phyloP scores from a whole-genome alignment of 345 rosid genomes.

The Laguncularia racemosa region DNA sequence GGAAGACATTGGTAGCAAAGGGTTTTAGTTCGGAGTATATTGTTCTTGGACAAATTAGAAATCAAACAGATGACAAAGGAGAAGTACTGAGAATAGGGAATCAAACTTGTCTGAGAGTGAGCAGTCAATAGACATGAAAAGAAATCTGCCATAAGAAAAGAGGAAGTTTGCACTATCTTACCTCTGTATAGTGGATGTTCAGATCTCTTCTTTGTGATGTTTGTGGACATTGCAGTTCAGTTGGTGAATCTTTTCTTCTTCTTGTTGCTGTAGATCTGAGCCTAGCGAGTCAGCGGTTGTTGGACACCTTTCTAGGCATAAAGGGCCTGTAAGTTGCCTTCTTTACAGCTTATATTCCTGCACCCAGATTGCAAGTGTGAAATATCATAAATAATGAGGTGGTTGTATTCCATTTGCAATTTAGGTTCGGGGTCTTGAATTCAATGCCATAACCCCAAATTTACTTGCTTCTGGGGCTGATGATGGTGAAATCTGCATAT shows the following conservation, averaged over 20 bases:
- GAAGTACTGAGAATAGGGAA: too few relatives aligned
- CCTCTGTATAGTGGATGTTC: neutral
- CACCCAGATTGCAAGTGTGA: neutral
- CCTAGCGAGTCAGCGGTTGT: conserved; percentile 51
- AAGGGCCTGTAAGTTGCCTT: conserved; percentile 79
- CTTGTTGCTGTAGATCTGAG: conserved; percentile 41
- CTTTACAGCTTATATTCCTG: conserved; percentile 2
- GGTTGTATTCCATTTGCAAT: conserved; percentile 4
- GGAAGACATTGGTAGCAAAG: too few relatives aligned
- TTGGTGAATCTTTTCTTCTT: neutral
- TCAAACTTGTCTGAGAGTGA: too few relatives aligned
- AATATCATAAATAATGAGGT: conserved; percentile 5
- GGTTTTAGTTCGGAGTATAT: too few relatives aligned
- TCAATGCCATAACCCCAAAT: conserved; percentile 66
- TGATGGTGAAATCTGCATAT: conserved; percentile 92
- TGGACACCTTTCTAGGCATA: conserved; percentile 75
- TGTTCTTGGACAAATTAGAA: too few relatives aligned
- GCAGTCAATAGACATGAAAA: too few relatives aligned
- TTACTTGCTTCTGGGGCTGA: conserved; percentile 97
- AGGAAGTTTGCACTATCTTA: neutral
- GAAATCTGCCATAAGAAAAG: too few relatives aligned
- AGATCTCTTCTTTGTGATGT: neutral
- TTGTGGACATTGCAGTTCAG: conserved; percentile 2
- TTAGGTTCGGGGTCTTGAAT: conserved; percentile 99
- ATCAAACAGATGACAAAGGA: too few relatives aligned